Percentiles rank a stretch among this genome's conserved stretches.
Conservation (phyloP, 805 yeast species). For the Starmerella gropengiesseri region DNA sequence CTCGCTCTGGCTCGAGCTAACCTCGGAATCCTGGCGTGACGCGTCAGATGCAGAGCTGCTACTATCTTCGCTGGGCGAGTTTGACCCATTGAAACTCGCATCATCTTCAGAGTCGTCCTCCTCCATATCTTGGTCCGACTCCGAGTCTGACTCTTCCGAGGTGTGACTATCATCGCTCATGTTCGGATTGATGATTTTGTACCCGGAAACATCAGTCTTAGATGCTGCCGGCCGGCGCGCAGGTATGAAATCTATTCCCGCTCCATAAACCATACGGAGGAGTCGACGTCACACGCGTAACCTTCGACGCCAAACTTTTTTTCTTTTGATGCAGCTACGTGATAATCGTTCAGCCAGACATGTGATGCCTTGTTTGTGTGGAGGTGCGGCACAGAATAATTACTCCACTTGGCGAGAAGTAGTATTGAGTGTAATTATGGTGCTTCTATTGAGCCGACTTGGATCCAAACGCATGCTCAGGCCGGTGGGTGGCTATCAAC, state of each 20-base stretch:
- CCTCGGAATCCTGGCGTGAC: background rate
- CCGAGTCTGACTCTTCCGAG: background rate
- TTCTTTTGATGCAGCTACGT: slow-evolving; percentile 1
- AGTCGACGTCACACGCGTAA: slow-evolving; percentile 3
- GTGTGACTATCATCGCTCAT: background rate
- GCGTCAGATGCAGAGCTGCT: background rate
- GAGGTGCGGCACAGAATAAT: background rate
- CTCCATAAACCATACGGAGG: slow-evolving; percentile 14
- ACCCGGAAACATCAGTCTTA: slow-evolving; percentile 11
- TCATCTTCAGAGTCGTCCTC: slow-evolving; percentile 6
- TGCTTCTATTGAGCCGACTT: too few species aligned
- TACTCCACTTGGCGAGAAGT: too few species aligned
- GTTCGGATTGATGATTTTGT: slow-evolving; percentile 12
- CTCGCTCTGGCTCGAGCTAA: background rate
- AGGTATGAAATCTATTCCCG: slow-evolving; percentile 38
- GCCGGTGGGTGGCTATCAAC: too few species aligned
- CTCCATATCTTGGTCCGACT: background rate
- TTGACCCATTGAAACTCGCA: slow-evolving; percentile 4
- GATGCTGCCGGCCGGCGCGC: slow-evolving; percentile 47
- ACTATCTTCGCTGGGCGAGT: background rate
- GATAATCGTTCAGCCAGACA: slow-evolving; percentile 3
- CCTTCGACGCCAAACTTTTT: slow-evolving; percentile 1
- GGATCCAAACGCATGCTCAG: too few species aligned
- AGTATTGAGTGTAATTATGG: too few species aligned
- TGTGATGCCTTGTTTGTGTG: slow-evolving; percentile 1